Evolutionary conservation across 805 yeast genomes (phyloP).

Genomic region (Hermanozyma aechmeae): DNA sequence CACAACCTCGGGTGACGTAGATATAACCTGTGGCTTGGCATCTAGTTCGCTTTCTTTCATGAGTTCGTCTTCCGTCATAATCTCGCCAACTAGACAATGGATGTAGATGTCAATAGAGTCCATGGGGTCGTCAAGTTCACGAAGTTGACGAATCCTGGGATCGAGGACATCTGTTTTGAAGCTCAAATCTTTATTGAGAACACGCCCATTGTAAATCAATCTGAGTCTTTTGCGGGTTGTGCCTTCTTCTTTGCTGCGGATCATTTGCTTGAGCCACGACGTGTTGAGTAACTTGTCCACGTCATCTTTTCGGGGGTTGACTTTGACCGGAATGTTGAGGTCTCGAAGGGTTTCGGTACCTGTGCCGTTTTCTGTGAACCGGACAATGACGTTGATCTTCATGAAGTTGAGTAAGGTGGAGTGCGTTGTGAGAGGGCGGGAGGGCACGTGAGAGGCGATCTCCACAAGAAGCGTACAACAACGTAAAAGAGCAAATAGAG

Average conservation of each 20-base stretch:
- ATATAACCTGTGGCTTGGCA: constrained; percentile 34
- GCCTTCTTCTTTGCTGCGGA: constrained; percentile 32
- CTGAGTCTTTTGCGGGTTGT: constrained; percentile 22
- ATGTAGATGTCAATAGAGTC: constrained; percentile 38
- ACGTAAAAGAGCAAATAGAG: too few relatives aligned
- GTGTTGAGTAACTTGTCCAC: constrained; percentile 20
- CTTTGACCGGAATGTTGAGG: constrained; percentile 18
- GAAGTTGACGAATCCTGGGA: constrained; percentile 14
- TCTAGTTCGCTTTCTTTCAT: constrained; percentile 53
- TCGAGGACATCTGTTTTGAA: constrained; percentile 41
- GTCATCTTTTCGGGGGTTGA: constrained; percentile 20
- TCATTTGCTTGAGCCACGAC: constrained; percentile 21
- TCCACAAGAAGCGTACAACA: too few relatives aligned
- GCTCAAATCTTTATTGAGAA: constrained; percentile 47
- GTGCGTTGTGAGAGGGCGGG: too few relatives aligned
- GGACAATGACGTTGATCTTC: constrained; percentile 16
- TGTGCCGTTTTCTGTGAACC: constrained; percentile 21
- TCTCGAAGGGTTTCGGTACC: constrained; percentile 14
- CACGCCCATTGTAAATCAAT: constrained; percentile 61
- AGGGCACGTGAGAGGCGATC: too few relatives aligned
- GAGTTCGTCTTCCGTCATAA: constrained; percentile 44
- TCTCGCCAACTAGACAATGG: constrained; percentile 74
- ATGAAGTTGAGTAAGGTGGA: too few relatives aligned
- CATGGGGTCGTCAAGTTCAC: constrained; percentile 4
- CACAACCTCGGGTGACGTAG: constrained; percentile 57